These are phyloP conservation scores for Agrocybe praecox DNA, from an alignment of 768 basidiomycete species.

Conservation along the genomic window DNA sequence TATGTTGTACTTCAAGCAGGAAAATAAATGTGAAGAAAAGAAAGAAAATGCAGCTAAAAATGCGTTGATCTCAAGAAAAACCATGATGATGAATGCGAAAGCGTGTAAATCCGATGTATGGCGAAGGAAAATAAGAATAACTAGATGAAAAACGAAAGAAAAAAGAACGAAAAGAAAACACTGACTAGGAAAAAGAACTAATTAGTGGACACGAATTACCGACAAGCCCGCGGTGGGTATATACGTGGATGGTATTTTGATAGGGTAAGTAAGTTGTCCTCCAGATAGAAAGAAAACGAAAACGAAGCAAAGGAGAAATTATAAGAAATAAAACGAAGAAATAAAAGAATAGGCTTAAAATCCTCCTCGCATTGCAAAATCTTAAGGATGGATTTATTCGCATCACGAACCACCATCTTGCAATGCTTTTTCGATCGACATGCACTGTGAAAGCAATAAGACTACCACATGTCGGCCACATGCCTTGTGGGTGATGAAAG, in stretches of 20 bases:
- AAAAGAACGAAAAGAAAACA: conserved; percentile 9
- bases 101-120: neutral
- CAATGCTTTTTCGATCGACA: conserved; percentile 58
- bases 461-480: conserved; percentile 70
- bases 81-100: conserved; percentile 11
- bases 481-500: conserved; percentile 63
- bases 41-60: neutral
- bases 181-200: conserved; percentile 1
- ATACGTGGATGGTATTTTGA: neutral
- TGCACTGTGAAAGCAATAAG: conserved; percentile 68
- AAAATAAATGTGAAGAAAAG: conserved; percentile 3
- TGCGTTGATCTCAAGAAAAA: neutral
- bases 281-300: neutral
- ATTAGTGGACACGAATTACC: conserved; percentile 2
- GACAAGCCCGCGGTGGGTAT: conserved; percentile 1
- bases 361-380: neutral
- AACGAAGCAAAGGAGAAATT: neutral
- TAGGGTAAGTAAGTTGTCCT: conserved; percentile 4
- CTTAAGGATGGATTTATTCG: neutral
- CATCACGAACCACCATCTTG: conserved; percentile 20
- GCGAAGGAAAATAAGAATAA: neutral
- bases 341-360: neutral
- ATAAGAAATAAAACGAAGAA: neutral
- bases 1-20: neutral
- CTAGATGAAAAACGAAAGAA: neutral